phyloP scores from a whole-genome alignment of 306 rosid species.

The Dalbergia cultrata region DNA sequence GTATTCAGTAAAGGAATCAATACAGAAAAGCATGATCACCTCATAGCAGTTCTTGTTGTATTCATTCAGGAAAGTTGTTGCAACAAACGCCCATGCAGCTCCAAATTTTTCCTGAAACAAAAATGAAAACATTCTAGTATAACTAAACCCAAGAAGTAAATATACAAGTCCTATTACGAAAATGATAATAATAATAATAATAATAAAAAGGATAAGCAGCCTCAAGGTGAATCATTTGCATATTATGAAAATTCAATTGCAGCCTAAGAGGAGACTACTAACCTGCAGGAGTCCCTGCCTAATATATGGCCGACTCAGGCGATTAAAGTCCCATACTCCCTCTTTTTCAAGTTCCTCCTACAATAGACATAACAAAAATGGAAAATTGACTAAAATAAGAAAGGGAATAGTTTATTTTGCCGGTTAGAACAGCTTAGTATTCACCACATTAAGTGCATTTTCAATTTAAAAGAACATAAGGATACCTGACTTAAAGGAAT shows the following conservation, averaged over 20 bases:
- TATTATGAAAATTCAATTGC: conserved; percentile 17
- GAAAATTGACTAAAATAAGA: conserved; percentile 30
- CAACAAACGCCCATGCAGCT: conserved; percentile 79
- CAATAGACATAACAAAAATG: conserved; percentile 39
- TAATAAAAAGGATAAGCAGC: conserved; percentile 26
- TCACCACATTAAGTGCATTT: conserved; percentile 35
- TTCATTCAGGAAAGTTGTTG: conserved; percentile 81
- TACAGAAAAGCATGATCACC: conserved; percentile 57
- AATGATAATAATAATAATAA: neutral
- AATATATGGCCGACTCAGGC: conserved; percentile 84
- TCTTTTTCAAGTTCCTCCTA: conserved; percentile 97
- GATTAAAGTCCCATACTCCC: conserved; percentile 98
- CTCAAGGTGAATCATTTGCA: conserved; percentile 38
- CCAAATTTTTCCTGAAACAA: conserved; percentile 85
- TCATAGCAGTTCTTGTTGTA: conserved; percentile 68
- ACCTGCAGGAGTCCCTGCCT: conserved; percentile 80
- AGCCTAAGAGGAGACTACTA: conserved; percentile 37
- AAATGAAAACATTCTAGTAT: conserved; percentile 1
- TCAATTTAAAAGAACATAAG: conserved; percentile 17
- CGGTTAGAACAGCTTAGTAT: conserved; percentile 21
- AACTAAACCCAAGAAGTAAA: conserved; percentile 11
- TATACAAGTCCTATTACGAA: neutral
- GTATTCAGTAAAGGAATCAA: neutral
- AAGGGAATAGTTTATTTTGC: neutral
- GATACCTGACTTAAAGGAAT: conserved; percentile 91